Evolutionary conservation across 2,329 filamentous ascomycete species (phyloP).

Genomic region (Didymellaceae sp.): DNA sequence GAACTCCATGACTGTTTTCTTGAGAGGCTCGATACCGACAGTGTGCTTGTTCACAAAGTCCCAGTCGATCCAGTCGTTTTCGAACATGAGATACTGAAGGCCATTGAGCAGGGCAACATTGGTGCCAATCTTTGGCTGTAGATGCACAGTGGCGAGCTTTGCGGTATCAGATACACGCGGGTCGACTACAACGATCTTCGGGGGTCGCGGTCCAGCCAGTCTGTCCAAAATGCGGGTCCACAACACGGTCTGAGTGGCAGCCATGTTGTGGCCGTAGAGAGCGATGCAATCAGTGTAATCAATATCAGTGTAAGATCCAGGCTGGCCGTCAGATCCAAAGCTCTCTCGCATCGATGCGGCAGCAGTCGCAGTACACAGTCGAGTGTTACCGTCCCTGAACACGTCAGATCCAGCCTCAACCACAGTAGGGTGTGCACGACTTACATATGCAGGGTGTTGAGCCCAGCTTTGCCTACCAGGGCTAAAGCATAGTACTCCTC

Average conservation of each 20-base stretch:
- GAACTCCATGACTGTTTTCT: slow-evolving; percentile 7
- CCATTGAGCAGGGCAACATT: slow-evolving; percentile 17
- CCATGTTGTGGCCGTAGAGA: slow-evolving; percentile 14
- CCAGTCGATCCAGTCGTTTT: slow-evolving; percentile 14
- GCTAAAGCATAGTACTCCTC: slow-evolving; percentile 17
- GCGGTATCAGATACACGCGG: slow-evolving; percentile 14
- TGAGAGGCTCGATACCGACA: slow-evolving; percentile 8
- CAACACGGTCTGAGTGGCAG: slow-evolving; percentile 11
- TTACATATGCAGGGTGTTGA: slow-evolving; percentile 17
- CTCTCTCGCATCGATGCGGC: slow-evolving; percentile 15
- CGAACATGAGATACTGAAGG: slow-evolving; percentile 14
- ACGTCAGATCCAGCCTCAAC: not conserved
- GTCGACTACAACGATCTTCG: slow-evolving; percentile 15
- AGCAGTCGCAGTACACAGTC: slow-evolving; percentile 13
- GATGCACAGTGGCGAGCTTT: slow-evolving; percentile 15
- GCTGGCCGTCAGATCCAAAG: slow-evolving; percentile 14
- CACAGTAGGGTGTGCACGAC: not conserved
- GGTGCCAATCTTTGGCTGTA: slow-evolving; percentile 14
- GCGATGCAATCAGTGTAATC: slow-evolving; percentile 16
- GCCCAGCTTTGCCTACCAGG: slow-evolving; percentile 13
- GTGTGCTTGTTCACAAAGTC: slow-evolving; percentile 12
- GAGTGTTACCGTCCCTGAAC: slow-evolving; percentile 10
- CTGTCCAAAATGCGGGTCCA: slow-evolving; percentile 13
- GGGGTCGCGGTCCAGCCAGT: slow-evolving; percentile 6
- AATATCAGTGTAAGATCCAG: slow-evolving; percentile 16